Percentiles rank a stretch among this genome's conserved stretches.
phyloP scores from a whole-genome alignment of 495 filamentous ascomycete genomes.

The Penicillium longicatenatum region DNA sequence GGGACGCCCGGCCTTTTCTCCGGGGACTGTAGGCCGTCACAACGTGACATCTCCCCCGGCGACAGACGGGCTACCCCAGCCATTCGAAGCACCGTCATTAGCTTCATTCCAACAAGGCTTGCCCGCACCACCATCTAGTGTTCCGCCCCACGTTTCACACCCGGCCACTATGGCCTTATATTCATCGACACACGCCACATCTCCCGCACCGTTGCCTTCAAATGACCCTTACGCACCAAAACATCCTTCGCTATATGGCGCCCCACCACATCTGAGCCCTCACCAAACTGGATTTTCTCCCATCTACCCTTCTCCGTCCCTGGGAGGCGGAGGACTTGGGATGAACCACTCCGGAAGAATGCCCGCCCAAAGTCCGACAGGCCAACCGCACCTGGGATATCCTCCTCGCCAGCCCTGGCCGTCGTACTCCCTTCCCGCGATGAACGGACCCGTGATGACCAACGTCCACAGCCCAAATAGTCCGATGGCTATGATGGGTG shows the following conservation, averaged over 20 bases:
- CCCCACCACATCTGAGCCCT: conserved; percentile 63
- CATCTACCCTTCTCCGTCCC: conserved; percentile 56
- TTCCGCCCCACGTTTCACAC: conserved; percentile 23
- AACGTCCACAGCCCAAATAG: conserved; percentile 73
- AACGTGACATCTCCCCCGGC: conserved; percentile 52
- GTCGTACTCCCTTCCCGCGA: conserved; percentile 58
- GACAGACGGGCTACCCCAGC: conserved; percentile 50
- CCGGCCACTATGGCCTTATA: conserved; percentile 28
- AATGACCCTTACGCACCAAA: conserved; percentile 65
- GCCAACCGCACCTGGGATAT: conserved; percentile 50
- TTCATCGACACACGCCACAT: conserved; percentile 55
- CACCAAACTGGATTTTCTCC: conserved; percentile 60
- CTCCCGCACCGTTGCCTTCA: conserved; percentile 59
- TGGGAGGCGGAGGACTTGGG: conserved; percentile 61
- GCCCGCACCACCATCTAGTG: conserved; percentile 44
- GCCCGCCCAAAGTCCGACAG: conserved; percentile 53
- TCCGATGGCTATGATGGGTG: conserved; percentile 68
- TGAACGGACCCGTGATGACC: conserved; percentile 73
- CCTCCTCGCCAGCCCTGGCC: conserved; percentile 54
- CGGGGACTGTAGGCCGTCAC: conserved; percentile 47
- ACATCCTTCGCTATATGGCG: conserved; percentile 53
- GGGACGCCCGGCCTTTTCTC: conserved; percentile 57
- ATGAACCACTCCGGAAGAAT: conserved; percentile 57
- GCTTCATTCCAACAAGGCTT: conserved; percentile 60
- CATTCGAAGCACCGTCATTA: conserved; percentile 59